These are phyloP conservation scores for Coemansia sp. DNA, from an alignment of 192 early-diverging fungal species.

Conservation along the genomic window DNA sequence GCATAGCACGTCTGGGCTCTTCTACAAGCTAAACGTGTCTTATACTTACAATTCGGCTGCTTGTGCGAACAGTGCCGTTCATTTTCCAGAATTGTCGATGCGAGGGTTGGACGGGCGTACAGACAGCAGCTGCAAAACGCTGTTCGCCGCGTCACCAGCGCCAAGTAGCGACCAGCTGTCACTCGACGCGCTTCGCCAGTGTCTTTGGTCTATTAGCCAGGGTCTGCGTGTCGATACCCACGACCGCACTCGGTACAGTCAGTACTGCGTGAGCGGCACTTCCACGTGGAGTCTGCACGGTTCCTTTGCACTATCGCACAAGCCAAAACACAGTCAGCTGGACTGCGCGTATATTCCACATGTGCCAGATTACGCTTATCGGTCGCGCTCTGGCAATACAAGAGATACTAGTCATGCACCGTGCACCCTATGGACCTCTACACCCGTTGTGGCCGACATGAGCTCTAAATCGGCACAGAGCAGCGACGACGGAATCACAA, in stretches of 20 bases:
- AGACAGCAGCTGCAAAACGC: not conserved
- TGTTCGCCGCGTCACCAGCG: not conserved
- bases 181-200: not conserved
- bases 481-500: not conserved
- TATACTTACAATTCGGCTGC: slow-evolving; percentile 1
- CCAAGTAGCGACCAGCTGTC: not conserved
- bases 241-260: not conserved
- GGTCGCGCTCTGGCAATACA: not conserved
- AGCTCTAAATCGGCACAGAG: not conserved
- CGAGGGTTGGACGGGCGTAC: slow-evolving; percentile 16
- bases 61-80: not conserved
- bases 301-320: not conserved
- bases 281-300: not conserved
- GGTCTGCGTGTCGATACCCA: not conserved
- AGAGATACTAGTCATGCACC: not conserved
- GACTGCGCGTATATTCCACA: not conserved
- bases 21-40: not conserved
- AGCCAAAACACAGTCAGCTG: not conserved
- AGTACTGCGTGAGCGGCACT: not conserved
- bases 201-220: not conserved
- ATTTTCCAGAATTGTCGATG: not conserved
- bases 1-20: not conserved
- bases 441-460: not conserved
- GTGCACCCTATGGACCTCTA: not conserved
- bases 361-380: not conserved